Conservation (phyloP, 768 basidiomycete genomes). For the Aureoboletus auriporus region DNA sequence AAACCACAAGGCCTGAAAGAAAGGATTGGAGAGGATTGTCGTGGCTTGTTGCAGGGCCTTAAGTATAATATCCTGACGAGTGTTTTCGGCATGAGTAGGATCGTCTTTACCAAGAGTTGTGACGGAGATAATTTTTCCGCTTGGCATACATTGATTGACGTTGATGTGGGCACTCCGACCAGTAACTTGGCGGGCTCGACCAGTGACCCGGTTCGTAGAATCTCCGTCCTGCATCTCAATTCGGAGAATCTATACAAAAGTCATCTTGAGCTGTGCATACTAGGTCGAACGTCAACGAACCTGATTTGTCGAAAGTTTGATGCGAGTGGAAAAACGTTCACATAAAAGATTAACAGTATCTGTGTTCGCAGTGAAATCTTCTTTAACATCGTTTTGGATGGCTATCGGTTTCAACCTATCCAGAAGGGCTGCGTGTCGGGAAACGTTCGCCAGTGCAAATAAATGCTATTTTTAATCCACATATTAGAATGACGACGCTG, state of each 20-base stretch:
- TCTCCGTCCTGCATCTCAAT: constrained; percentile 14
- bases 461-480: constrained; percentile 33
- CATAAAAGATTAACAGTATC: constrained; percentile 33
- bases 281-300: constrained; percentile 24
- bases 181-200: constrained; percentile 21
- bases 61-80: constrained; percentile 22
- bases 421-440: constrained; percentile 42
- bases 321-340: constrained; percentile 42
- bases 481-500: neutral
- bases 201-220: constrained; percentile 3
- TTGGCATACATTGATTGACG: constrained; percentile 20
- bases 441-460: constrained; percentile 41
- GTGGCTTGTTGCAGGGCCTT: constrained; percentile 13
- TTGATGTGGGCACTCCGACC: constrained; percentile 38
- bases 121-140: constrained; percentile 29
- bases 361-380: constrained; percentile 24
- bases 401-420: constrained; percentile 44
- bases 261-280: neutral
- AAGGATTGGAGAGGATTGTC: constrained; percentile 17
- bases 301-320: constrained; percentile 35
- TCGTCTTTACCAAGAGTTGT: constrained; percentile 50
- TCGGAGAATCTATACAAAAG: constrained; percentile 12
- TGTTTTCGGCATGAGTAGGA: constrained; percentile 51
- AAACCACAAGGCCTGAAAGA: constrained; percentile 28
- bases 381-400: constrained; percentile 39